Evolutionary conservation across 495 filamentous ascomycete genomes (phyloP), one percentile per base, ranked within the genome.

Genomic region (Emericellopsis terricola): DNA sequence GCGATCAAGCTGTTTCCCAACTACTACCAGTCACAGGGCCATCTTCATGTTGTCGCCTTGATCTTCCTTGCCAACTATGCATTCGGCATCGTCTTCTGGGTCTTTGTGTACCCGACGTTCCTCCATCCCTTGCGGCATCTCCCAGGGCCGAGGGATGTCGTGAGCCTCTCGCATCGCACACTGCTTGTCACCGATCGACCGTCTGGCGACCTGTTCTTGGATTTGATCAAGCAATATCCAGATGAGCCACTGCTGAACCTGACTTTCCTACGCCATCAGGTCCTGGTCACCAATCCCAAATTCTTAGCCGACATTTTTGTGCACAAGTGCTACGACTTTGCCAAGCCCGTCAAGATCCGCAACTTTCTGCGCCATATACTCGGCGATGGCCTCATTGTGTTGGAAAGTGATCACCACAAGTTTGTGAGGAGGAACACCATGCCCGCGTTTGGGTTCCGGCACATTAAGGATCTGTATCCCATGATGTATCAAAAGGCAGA

Each of bases 381-480:
- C 5, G 87, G 87, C 0, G 49, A 78, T 29, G 85, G 87, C 0
- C 41, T 96, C 0, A 55, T 94, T 8, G 59, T 94, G 4, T 77
- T 81, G 1, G 86, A 94, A 51, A 85, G 85, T 15, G 77, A 85
- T 9, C 81, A 81, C 39, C 84, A 93, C 47, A 83, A 76, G 59
- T 59, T 63, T 29, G 84, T 92, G 62, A 65, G 86, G 9, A 81
- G 74, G 44, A 73, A 76, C 32, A 62, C 94, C 2, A 70, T 79
- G 61, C 85, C 84, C 1, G 85, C 83, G 0, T 96, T 94, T 46
- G 59, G 73, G 9, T 92, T 78, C 47, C 66, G 81, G 13, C 86
- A 92, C 44, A 58, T 93, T 50, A 91, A 91, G 47, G 71, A 89
- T 34, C 64, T 93, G 1, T 89, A 89, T 35, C 74, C 85, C 1